These are phyloP conservation scores for Penicillium sp. DNA, from an alignment of 2,329 filamentous ascomycete species.

Conservation along the genomic window DNA sequence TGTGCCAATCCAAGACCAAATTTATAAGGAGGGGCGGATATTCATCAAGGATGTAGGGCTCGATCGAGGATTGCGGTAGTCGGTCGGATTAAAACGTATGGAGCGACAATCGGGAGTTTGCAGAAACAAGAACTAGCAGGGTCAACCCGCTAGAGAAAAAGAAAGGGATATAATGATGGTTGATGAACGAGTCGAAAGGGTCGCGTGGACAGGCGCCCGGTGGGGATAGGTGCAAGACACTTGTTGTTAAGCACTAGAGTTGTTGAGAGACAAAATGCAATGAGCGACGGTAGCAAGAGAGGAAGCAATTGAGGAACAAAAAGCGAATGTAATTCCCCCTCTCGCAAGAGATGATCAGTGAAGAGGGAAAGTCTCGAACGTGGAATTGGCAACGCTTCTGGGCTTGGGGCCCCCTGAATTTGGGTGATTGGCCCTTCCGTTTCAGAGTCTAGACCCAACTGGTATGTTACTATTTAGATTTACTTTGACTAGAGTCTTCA, in stretches of 20 bases:
- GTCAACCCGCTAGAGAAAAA: slow-evolving; percentile 21
- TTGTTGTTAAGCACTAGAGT: slow-evolving; percentile 2
- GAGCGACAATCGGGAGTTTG: background rate
- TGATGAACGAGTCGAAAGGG: slow-evolving; percentile 1
- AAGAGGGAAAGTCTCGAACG: slow-evolving; percentile 15
- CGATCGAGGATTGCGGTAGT: slow-evolving; percentile 9
- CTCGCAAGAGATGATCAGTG: slow-evolving; percentile 8
- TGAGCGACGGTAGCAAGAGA: slow-evolving; percentile 5
- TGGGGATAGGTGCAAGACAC: background rate
- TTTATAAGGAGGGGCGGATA: background rate
- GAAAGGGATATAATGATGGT: background rate
- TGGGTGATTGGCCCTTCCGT: slow-evolving; percentile 21
- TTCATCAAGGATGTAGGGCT: slow-evolving; percentile 8
- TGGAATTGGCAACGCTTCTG: slow-evolving; percentile 2
- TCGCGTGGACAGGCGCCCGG: background rate
- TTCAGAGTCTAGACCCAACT: slow-evolving; percentile 24
- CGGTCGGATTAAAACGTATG: slow-evolving; percentile 6
- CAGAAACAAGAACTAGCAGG: slow-evolving; percentile 12
- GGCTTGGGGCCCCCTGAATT: slow-evolving; percentile 19
- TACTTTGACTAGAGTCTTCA: background rate
- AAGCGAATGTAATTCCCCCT: slow-evolving; percentile 9
- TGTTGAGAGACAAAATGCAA: background rate
- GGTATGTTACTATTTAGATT: slow-evolving; percentile 11
- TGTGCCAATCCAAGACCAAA: slow-evolving; percentile 1
- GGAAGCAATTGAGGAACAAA: background rate